Percentiles rank a stretch among this genome's conserved stretches.
phyloP scores from a whole-genome alignment of 2,329 filamentous ascomycete species.

The Pseudogymnoascus sp. region DNA sequence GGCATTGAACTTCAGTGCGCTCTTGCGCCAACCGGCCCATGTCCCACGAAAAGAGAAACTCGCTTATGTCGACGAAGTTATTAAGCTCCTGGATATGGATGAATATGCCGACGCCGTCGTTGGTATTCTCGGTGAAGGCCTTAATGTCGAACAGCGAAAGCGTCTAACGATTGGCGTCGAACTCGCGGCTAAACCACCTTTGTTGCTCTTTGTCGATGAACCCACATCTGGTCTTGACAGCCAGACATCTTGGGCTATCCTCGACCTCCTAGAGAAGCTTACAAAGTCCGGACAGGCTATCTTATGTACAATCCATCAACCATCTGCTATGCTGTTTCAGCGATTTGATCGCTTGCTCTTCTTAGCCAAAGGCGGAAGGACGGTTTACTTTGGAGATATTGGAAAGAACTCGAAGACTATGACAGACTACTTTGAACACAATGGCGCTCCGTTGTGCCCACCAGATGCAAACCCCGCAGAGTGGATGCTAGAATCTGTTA shows the following conservation, averaged over 20 bases:
- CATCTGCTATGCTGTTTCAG: constrained; percentile 45
- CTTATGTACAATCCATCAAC: constrained; percentile 46
- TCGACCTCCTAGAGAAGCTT: constrained; percentile 54
- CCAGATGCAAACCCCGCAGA: constrained; percentile 46
- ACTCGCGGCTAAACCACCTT: constrained; percentile 47
- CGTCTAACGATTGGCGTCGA: constrained; percentile 55
- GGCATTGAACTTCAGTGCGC: constrained; percentile 76
- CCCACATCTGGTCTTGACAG: constrained; percentile 56
- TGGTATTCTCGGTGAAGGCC: constrained; percentile 52
- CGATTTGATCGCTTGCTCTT: constrained; percentile 56
- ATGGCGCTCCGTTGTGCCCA: constrained; percentile 45
- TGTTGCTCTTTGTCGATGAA: constrained; percentile 57
- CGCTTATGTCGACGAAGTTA: constrained; percentile 76
- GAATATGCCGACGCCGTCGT: constrained; percentile 61
- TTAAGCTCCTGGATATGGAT: constrained; percentile 54
- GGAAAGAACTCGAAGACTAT: constrained; percentile 41
- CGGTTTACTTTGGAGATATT: constrained; percentile 63
- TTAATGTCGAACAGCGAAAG: constrained; percentile 57
- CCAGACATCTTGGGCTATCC: constrained; percentile 57
- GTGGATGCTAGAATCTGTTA: constrained; percentile 25
- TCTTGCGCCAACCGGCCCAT: constrained; percentile 74
- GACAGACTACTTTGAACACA: constrained; percentile 56
- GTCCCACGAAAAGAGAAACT: constrained; percentile 70
- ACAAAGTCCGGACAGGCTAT: constrained; percentile 47
- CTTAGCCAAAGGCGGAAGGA: constrained; percentile 57